Evolutionary conservation across 805 yeast genomes (phyloP), one percentile per base, ranked within the genome.

Genomic region (Metahyphopichia silvanorum): DNA sequence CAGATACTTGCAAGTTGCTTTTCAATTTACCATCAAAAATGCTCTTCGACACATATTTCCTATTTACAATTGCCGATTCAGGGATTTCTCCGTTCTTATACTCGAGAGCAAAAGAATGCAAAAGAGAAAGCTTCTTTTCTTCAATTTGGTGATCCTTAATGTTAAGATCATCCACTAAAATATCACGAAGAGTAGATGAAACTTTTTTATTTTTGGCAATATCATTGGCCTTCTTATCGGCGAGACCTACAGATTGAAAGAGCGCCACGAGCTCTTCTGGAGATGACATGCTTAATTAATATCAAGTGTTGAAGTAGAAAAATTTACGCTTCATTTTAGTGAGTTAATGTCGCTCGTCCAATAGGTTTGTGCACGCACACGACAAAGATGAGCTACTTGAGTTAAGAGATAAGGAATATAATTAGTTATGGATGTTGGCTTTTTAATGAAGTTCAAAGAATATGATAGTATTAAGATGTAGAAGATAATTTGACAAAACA

Each of bases 121-220:
- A 64, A 35, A 86, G 68, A 4, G 82, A 70, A 43, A 80, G 71
- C 40, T 71, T 71, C 38, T 79, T 61, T 46, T 80, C 84, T 40
- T 79, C 83, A 44, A 77, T 51, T 31, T 54, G 39, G n/a, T n/a
- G n/a, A 22, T 49, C 49, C 17, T 34, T 29, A 16, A 49, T 31
- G 15, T 73, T 12, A 13, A 20, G 14, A 18, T 27, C 64, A 33
- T 76, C 77, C 16, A 53, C 48, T 34, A 84, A 67, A 38, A 88
- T 72, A 22, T 74, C 74, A 19, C 68, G 71, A 32, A 93, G 70
- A 1, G 95, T 76, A 25, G 67, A 66, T 12, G 91, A 75, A 25
- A 89, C 94, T 58, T 89, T 89, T 55, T 80, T 79, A 66, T 93
- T 91, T 58, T 87, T 91, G 35, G 78, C 58, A 36, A 88, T 81